These are phyloP conservation scores for Phyllosticta citrichinensis DNA, from an alignment of 2,329 filamentous ascomycete species.

Conservation along the genomic window DNA sequence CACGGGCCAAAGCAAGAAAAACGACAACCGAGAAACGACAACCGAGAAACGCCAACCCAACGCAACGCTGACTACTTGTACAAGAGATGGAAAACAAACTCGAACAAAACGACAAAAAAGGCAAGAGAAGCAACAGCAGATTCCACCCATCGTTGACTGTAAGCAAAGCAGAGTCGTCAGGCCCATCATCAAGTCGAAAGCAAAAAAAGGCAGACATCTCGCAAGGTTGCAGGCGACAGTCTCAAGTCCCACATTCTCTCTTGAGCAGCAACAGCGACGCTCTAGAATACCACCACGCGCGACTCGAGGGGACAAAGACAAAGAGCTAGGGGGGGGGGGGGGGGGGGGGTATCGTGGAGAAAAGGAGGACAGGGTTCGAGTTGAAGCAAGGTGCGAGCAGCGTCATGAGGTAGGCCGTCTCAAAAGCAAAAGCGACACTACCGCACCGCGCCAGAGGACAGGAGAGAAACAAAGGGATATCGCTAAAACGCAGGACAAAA, in stretches of 20 bases:
- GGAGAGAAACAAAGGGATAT: neutral
- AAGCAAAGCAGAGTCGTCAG: neutral
- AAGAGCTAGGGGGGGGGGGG: neutral
- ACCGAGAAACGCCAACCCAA: neutral
- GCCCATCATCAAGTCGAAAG: neutral
- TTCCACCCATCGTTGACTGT: neutral
- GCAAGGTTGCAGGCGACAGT: neutral
- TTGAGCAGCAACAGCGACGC: neutral
- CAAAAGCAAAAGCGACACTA: slow-evolving; percentile 4
- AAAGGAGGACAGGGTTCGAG: neutral
- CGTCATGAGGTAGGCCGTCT: neutral
- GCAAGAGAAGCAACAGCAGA: neutral
- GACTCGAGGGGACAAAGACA: neutral
- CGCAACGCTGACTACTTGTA: neutral
- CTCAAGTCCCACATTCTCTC: neutral
- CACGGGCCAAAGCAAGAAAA: neutral
- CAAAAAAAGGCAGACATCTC: neutral
- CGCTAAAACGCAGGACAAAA: slow-evolving; percentile 11
- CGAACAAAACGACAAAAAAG: neutral
- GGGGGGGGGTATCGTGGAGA: neutral
- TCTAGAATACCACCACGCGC: neutral
- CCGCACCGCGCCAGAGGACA: neutral
- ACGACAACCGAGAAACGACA: neutral
- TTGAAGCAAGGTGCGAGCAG: neutral
- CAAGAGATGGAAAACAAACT: neutral